Base-by-base conservation (phyloP, 805 yeast genomes). In the Starmerella davenportii region DNA sequence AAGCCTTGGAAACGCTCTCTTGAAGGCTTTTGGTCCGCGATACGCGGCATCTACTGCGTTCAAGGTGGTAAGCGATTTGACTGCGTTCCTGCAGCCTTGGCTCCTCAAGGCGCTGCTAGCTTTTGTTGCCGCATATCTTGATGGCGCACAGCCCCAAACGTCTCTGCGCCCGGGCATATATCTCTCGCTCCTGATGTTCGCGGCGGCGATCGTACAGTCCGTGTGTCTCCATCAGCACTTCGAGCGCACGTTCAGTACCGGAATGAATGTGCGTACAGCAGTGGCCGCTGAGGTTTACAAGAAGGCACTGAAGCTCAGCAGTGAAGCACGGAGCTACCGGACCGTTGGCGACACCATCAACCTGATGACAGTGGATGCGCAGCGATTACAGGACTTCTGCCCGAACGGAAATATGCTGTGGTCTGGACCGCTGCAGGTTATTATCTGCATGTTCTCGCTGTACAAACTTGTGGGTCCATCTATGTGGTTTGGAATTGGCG, bases 401-500 rank as follows among this genome's bases (percentile, higher is more conserved):
- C 79, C 56, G 74, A 76, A 58, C 72, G 85, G 43, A 80, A 80
- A 50, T 68, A 81, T 32, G 64, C 81, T 36, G 79, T 93, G 84
- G 25, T 81, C 94, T 1, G 95, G 94, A 34, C 96, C 96, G 1
- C 77, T 84, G 60, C 95, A 84, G 59, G 72, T 87, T 48, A 51
- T 70, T 21, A 61, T 87, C 38, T 85, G 95, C 64, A 66, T 87
- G 46, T 58, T 67, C 41, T 78, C 90, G 3, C 65, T 87, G 38
- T 72, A 84, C 56, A 68, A 70, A 2, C 59, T 87, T 37, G 59
- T 87, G 42, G 95, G 95, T 20, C 74, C 74, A 35, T 45, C 57
- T 27, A 84, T 85, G 93, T 81, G 95, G 93, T 77, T 93, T 31
- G 96, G 96, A 56, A 92, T 87, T 13, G 58, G 69, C 24, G 73